Base-by-base conservation (phyloP, 176 grass and related monocot genomes). In the Coix lacrymajobi region DNA sequence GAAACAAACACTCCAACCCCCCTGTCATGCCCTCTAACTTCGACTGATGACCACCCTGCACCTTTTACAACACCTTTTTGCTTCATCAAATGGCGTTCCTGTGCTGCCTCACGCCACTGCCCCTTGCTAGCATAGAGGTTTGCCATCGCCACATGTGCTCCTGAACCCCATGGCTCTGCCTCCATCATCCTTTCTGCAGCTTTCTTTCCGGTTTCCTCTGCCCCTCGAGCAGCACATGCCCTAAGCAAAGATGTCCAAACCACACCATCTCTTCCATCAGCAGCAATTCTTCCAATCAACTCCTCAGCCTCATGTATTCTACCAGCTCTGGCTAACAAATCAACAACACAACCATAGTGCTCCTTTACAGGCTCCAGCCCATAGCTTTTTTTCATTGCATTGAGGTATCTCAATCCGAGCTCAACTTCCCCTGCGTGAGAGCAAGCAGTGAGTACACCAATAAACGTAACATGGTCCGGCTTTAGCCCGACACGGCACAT, bases 61-160 rank as follows among this genome's bases (percentile, higher is more conserved):
- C 79, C 89, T 81, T 94, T 94, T 63, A 84, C 69, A 77, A 92
- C 60, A 79, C 92, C 87, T 85, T 89, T 92, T 87, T 88, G 75
- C 72, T 85, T 91, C 82, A 91, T 91, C 80, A 60, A 46, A 78
- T 74, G 73, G 51, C 89, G 71, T 71, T 94, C 92, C 33, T 85
- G 84, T 2, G 87, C 87, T 19, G 84, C 89, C 52, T 92, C 87
- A 25, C 13, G 66, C 87, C 92, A 94, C 46, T 80, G 85, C 19
- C 89, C 81, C 68, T 92, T 92, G 77, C 87, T 68, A 13, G 87
- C 87, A 69, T 90, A 92, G 8, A 92, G 62, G 56, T 92, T 94
- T 15, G 89, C 92, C 86, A 92, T 75, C 52, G 81, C 89, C 49
- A 94, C 92, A 69, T 94, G 87, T 24, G 86, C 80, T 31, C 87